A percentile compares a stretch with the other conserved stretches of the same genome.
These are phyloP conservation scores for Mortierella claussenii DNA, from an alignment of 192 early-diverging fungal species.

Conservation along the genomic window DNA sequence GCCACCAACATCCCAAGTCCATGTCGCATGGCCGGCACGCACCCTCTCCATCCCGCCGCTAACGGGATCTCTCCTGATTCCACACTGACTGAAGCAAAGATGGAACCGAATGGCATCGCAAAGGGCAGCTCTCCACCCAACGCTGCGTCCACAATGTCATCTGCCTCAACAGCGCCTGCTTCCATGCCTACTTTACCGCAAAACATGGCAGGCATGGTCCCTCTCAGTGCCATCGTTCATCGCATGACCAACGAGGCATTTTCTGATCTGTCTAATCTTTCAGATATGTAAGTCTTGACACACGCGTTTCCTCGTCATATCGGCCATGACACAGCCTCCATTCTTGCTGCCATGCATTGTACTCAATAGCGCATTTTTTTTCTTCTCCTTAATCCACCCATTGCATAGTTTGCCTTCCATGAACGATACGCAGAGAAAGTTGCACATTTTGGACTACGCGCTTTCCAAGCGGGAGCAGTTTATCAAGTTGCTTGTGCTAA, in stretches of 20 bases:
- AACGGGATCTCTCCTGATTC: slow-evolving; percentile 17
- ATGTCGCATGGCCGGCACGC: slow-evolving; percentile 49
- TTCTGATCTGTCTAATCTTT: slow-evolving; percentile 71
- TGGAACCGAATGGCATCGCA: slow-evolving; percentile 34
- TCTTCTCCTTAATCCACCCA: neutral
- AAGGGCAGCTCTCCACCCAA: slow-evolving; percentile 12
- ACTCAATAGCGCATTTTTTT: too few species aligned
- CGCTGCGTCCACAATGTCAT: neutral
- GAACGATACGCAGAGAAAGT: slow-evolving; percentile 64
- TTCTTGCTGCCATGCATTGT: too few species aligned
- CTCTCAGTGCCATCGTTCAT: slow-evolving; percentile 66
- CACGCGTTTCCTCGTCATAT: too few species aligned
- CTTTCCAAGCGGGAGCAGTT: slow-evolving; percentile 72
- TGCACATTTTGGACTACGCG: slow-evolving; percentile 72
- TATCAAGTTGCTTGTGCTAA: slow-evolving; percentile 76
- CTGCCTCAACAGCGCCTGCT: slow-evolving; percentile 6
- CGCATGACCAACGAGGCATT: slow-evolving; percentile 74
- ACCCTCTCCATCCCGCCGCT: slow-evolving; percentile 22
- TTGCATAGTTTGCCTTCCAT: slow-evolving; percentile 64
- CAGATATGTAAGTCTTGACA: slow-evolving; percentile 71
- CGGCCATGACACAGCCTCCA: too few species aligned
- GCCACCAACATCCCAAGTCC: slow-evolving; percentile 1
- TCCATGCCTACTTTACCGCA: slow-evolving; percentile 61
- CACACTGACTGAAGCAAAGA: slow-evolving; percentile 24
- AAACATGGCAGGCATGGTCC: slow-evolving; percentile 71